These are phyloP conservation scores for Chlamydomonas sphaeroides DNA, from an alignment of 139 green algal species.

Conservation along the genomic window DNA sequence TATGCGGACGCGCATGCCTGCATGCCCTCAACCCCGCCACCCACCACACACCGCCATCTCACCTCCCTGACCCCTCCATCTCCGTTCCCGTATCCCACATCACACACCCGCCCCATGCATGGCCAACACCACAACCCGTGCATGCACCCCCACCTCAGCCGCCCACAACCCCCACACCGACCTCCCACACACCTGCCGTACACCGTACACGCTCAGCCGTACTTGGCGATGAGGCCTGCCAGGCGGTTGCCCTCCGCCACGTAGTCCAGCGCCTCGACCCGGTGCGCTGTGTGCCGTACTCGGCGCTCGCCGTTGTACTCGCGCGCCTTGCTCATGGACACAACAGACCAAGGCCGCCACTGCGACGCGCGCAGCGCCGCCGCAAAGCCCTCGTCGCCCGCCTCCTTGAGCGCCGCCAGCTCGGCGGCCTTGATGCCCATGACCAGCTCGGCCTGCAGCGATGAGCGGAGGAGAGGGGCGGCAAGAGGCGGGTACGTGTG, in stretches of 20 bases:
- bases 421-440: slow-evolving; percentile 69
- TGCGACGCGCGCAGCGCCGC: slow-evolving; percentile 4
- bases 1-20: too few relatives aligned
- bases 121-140: too few relatives aligned
- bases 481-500: background rate
- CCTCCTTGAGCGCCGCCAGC: slow-evolving; percentile 57
- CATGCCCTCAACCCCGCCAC: too few relatives aligned
- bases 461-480: background rate
- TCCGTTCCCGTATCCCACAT: too few relatives aligned
- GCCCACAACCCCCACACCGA: too few relatives aligned
- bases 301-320: slow-evolving; percentile 81
- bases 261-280: slow-evolving; percentile 63
- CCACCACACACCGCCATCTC: too few relatives aligned
- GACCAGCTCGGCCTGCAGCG: slow-evolving; percentile 46
- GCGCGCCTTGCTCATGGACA: slow-evolving; percentile 38
- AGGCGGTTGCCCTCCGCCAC: slow-evolving; percentile 57
- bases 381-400: background rate
- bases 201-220: background rate
- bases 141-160: too few relatives aligned
- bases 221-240: slow-evolving; percentile 55
- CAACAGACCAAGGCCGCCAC: slow-evolving; percentile 37
- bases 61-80: too few relatives aligned
- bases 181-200: too few relatives aligned
- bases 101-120: too few relatives aligned
- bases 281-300: slow-evolving; percentile 65